These are phyloP conservation scores for Ophiocordyceps polyrhachis-furcata DNA, from an alignment of 2,329 filamentous ascomycete genomes.

Conservation along the genomic window DNA sequence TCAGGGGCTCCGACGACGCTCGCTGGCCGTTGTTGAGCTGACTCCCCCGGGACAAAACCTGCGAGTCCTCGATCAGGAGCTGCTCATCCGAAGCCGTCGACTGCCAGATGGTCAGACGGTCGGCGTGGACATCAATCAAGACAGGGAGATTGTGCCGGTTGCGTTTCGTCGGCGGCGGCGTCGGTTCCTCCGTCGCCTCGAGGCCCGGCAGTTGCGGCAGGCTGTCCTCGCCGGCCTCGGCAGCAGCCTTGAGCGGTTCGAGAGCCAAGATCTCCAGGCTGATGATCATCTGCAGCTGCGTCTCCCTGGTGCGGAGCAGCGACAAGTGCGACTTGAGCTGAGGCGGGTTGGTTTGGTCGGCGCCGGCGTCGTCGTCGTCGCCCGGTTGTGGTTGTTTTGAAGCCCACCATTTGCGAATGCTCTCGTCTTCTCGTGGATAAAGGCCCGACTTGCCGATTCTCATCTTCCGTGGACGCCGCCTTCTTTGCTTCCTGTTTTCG, in stretches of 20 bases:
- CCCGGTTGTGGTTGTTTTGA: constrained; percentile 31
- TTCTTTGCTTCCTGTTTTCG: constrained; percentile 20
- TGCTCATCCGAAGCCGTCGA: constrained; percentile 47
- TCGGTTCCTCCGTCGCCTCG: constrained; percentile 11
- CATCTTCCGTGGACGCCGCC: constrained; percentile 40
- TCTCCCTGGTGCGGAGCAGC: constrained; percentile 54
- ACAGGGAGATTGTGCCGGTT: constrained; percentile 44
- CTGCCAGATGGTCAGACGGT: constrained; percentile 71
- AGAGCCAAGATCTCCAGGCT: constrained; percentile 60
- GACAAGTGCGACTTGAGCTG: constrained; percentile 44
- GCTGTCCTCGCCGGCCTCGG: constrained; percentile 24
- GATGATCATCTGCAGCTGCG: constrained; percentile 62
- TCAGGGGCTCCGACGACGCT: constrained; percentile 40
- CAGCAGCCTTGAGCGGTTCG: constrained; percentile 30
- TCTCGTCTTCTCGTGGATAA: constrained; percentile 46
- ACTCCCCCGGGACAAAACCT: constrained; percentile 13
- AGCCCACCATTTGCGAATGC: constrained; percentile 55
- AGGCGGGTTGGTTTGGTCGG: constrained; percentile 12
- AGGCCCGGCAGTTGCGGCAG: constrained; percentile 25
- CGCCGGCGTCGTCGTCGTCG: constrained; percentile 26
- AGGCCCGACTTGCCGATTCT: constrained; percentile 50
- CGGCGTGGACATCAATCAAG: constrained; percentile 54
- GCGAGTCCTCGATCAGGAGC: constrained; percentile 29
- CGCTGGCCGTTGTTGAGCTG: constrained; percentile 19
- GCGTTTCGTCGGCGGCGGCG: constrained; percentile 29